Base-by-base conservation (phyloP, 768 basidiomycete genomes). In the Mycena albidolilacea region DNA sequence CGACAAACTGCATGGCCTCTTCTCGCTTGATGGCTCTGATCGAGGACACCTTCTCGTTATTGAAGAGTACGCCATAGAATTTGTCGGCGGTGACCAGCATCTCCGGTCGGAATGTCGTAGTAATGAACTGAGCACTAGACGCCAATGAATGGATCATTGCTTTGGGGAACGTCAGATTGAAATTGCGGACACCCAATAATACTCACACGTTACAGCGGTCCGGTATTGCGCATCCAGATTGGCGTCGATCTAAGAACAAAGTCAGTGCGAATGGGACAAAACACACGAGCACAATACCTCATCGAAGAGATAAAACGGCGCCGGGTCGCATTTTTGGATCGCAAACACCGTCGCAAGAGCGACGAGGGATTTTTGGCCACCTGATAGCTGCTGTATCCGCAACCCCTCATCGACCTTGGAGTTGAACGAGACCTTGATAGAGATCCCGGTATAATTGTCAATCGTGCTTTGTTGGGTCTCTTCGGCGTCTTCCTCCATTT, bases 301-400 rank as follows among this genome's bases (percentile, higher is more conserved):
- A 80, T 99, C 98, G 78, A 99, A 99, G n/a, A 99, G 87, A 82
- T 99, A 99, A 85, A 99, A 99, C 2, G 98, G 98, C 0, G 98
- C 97, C 2, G 98, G 98, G 78, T 99, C 98, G 80, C 97, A 99
- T 83, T 98, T 98, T 83, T 99, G 98, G 76, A 99, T 99, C 17
- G 97, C 96, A 78, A 99, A 99, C 35, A 99, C 97, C 43, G 95
- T 93, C 3, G 98, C 96, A 39, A 99, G 90, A 0, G 98, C 98
- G 12, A 99, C 98, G 8, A 99, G 86, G 0, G 97, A 97, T 81
- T 99, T 99, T 77, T 99, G 98, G 7, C 98, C 98, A 67, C 98
- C 98, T 7, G 97, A 98, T 5, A 99, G 82, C 80, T 99, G 98
- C 79, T 98, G 97, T 75, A 99, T 98, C 69, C 96, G 91, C 67